phyloP scores from a whole-genome alignment of 1,284 basidiomycete genomes.

The Tilletia walkeri region DNA sequence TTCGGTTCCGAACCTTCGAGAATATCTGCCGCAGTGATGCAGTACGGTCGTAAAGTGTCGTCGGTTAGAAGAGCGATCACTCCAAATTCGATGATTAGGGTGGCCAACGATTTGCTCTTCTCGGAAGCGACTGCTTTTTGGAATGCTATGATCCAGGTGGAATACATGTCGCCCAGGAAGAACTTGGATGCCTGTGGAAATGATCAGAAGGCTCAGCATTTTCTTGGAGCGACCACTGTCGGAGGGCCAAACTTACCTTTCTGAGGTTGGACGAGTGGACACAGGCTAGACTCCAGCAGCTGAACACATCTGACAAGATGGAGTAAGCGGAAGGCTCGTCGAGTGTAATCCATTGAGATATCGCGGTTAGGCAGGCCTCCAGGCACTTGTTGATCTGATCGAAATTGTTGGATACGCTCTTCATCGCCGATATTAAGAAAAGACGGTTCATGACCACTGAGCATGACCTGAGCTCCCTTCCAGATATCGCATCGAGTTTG shows the following conservation, averaged over 20 bases:
- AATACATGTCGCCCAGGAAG: constrained; percentile 8
- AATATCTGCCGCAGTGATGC: background rate
- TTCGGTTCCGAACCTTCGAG: background rate
- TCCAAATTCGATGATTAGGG: background rate
- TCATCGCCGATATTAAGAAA: constrained; percentile 3
- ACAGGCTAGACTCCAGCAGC: constrained; percentile 6
- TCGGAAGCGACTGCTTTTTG: background rate
- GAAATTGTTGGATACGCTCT: constrained; percentile 8
- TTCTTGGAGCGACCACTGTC: background rate
- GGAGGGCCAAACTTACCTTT: background rate
- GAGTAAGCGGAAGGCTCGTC: background rate
- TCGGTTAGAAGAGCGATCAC: constrained; percentile 2
- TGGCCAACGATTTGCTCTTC: background rate
- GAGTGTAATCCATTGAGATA: background rate
- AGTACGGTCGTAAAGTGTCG: background rate
- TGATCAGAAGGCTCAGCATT: background rate
- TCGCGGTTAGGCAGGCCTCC: background rate
- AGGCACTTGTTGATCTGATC: constrained; percentile 12
- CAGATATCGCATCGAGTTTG: background rate
- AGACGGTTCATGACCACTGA: background rate
- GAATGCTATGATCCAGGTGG: background rate
- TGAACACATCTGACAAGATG: background rate
- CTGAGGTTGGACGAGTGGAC: constrained; percentile 1
- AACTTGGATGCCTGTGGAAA: background rate
- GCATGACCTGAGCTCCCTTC: background rate